Percentiles rank a stretch among this genome's conserved stretches.
These are phyloP conservation scores for Phytophthora macrochlamydospora DNA, from an alignment of 352 stramenopile genomes.

Conservation along the genomic window DNA sequence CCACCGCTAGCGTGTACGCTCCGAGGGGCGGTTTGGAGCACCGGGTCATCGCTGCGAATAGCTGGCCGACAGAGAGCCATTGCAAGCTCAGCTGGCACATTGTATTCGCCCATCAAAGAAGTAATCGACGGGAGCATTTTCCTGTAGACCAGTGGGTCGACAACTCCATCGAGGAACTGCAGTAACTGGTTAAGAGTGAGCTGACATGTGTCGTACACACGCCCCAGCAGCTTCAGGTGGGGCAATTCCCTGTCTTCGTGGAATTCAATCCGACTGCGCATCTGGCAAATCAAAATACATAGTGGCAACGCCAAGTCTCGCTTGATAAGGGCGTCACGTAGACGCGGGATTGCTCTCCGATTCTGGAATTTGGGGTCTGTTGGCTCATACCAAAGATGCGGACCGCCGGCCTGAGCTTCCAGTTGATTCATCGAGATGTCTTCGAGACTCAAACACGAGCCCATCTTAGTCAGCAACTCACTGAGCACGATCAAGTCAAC, in stretches of 20 bases:
- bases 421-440: slow-evolving; percentile 86
- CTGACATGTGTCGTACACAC: slow-evolving; percentile 85
- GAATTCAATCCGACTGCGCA: slow-evolving; percentile 85
- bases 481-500: slow-evolving; percentile 89
- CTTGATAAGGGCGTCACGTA: slow-evolving; percentile 88
- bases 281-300: slow-evolving; percentile 84
- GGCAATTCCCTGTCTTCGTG: slow-evolving; percentile 54
- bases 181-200: slow-evolving; percentile 87
- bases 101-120: slow-evolving; percentile 73
- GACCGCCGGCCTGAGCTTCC: slow-evolving; percentile 80
- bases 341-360: slow-evolving; percentile 73
- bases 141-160: slow-evolving; percentile 70
- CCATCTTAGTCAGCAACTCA: slow-evolving; percentile 89
- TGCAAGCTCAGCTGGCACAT: slow-evolving; percentile 71
- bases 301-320: slow-evolving; percentile 75
- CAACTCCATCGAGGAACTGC: slow-evolving; percentile 82
- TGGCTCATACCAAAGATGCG: slow-evolving; percentile 80
- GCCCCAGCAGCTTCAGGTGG: slow-evolving; percentile 82
- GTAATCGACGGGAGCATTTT: slow-evolving; percentile 75
- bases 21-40: slow-evolving; percentile 68
- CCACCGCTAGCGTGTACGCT: slow-evolving; percentile 55
- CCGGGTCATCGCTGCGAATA: slow-evolving; percentile 74
- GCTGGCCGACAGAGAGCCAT: slow-evolving; percentile 82
- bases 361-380: slow-evolving; percentile 86
- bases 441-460: slow-evolving; percentile 84